Conservation (phyloP, 2,329 filamentous ascomycete genomes). For the Paracamarosporium sp. region DNA sequence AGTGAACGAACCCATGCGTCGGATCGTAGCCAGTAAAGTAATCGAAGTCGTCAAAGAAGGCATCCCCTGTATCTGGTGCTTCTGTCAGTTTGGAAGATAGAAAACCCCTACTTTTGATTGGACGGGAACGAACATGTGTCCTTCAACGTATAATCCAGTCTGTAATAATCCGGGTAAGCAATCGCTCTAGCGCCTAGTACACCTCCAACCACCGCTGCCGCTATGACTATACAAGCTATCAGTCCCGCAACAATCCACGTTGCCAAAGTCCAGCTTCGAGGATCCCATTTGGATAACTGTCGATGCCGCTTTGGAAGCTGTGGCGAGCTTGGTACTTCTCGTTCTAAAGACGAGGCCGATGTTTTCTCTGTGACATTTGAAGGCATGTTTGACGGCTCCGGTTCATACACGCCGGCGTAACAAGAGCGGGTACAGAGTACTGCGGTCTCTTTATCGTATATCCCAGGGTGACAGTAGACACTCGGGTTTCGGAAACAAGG, state of each 20-base stretch:
- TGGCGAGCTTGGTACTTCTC: neutral
- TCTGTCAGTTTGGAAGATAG: neutral
- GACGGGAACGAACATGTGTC: constrained; percentile 19
- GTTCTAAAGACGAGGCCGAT: neutral
- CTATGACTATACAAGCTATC: constrained; percentile 4
- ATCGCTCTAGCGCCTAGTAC: constrained; percentile 21
- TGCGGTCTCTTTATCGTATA: neutral
- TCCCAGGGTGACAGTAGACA: neutral
- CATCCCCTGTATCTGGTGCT: constrained; percentile 17
- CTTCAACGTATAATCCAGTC: constrained; percentile 21
- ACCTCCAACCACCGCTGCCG: constrained; percentile 17
- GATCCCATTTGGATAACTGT: constrained; percentile 10
- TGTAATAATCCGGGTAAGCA: constrained; percentile 27
- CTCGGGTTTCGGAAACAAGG: neutral
- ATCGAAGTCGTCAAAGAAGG: constrained; percentile 34
- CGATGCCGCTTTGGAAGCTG: neutral
- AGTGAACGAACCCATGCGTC: constrained; percentile 29
- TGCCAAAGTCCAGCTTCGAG: constrained; percentile 16
- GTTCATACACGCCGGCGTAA: neutral
- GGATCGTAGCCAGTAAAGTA: constrained; percentile 34
- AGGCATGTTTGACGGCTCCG: neutral
- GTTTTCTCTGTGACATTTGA: constrained; percentile 6
- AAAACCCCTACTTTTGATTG: neutral
- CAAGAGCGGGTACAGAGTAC: neutral
- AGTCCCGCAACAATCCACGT: constrained; percentile 16